Evolutionary conservation across 176 grass and related monocot genomes (phyloP), one percentile per base, ranked within the genome.

Genomic region (Oryza brachyantha): DNA sequence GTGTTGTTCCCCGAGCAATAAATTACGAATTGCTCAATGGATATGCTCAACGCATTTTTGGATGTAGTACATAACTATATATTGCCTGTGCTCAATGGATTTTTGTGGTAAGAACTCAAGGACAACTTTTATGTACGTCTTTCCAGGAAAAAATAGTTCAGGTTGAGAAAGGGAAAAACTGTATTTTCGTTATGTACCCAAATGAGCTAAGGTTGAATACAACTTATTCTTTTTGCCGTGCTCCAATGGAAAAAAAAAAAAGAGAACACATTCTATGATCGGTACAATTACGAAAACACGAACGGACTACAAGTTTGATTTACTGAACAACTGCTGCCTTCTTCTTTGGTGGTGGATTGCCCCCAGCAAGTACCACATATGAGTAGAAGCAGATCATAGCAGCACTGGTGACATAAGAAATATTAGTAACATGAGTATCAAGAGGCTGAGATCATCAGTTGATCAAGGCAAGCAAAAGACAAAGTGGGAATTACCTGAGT

Each of bases 371-470:
- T 31, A 97, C 7, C 31, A 97, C 94, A 17, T 97, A 97, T 0
- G 70, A 76, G 79, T 97, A 97, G 79, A 97, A 97, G 79, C 91
- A 94, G 37, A 94, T 85, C 91, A 97, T 97, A 13, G 76, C 67
- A 7, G 41, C 84, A 52, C 94, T 94, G 86, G 11, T 64, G 52
- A 55, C 58, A 85, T 12, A 55, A 76, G 29, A 58, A 40, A 45
- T 59, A n/a, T n/a, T n/a, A 17, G 27, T 81, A 24, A 81, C 39
- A 22, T 60, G 13, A 32, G 37, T 38, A 67, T 26, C 52, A n/a
- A 38, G 10, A 64, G 34, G 25, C 34, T 79, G 21, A 29, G 28
- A 66, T n/a, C 22, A 46, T 10, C 57, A 71, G n/a, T 42, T 64
- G 27, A 72, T 68, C 24, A 26, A 66, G 31, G 12, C 27, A 61